Percentiles rank a stretch among this genome's conserved stretches.
Conservation (phyloP, 2,329 filamentous ascomycete species). For the Dactylellina cionopaga region DNA sequence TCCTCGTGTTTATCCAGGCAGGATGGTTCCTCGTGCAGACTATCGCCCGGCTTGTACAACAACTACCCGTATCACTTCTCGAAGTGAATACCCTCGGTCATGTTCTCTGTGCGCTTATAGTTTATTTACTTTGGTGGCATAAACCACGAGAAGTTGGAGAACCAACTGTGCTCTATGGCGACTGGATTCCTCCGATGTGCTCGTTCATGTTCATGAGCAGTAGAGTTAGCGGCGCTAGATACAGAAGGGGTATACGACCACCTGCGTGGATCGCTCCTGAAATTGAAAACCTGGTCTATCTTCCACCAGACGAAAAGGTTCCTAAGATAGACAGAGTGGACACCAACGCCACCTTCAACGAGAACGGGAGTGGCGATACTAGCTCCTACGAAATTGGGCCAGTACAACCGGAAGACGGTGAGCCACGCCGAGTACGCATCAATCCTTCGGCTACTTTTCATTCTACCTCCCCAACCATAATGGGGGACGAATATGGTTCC, state of each 20-base stretch:
- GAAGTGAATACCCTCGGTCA: slow-evolving; percentile 44
- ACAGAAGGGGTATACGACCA: slow-evolving; percentile 8
- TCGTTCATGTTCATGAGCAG: slow-evolving; percentile 36
- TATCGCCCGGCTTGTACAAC: slow-evolving; percentile 37
- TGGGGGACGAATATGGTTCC: neutral
- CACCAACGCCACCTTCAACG: neutral
- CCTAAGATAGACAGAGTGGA: neutral
- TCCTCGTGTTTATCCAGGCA: slow-evolving; percentile 50
- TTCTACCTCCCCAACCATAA: slow-evolving; percentile 6
- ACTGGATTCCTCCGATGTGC: slow-evolving; percentile 1
- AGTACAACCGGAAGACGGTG: neutral
- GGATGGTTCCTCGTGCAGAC: slow-evolving; percentile 52
- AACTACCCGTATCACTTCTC: slow-evolving; percentile 47
- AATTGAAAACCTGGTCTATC: slow-evolving; percentile 16
- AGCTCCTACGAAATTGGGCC: neutral
- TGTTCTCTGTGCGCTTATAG: slow-evolving; percentile 27
- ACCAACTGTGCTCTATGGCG: slow-evolving; percentile 7
- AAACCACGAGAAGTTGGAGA: slow-evolving; percentile 18
- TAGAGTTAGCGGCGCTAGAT: slow-evolving; percentile 6
- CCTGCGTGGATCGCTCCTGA: slow-evolving; percentile 17
- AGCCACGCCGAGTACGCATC: slow-evolving; percentile 7
- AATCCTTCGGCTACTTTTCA: neutral
- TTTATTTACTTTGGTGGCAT: slow-evolving; percentile 30
- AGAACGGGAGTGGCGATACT: neutral
- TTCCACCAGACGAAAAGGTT: neutral